Base-by-base conservation (phyloP, 176 grass and related monocot genomes). In the Oryza rufipogon region DNA sequence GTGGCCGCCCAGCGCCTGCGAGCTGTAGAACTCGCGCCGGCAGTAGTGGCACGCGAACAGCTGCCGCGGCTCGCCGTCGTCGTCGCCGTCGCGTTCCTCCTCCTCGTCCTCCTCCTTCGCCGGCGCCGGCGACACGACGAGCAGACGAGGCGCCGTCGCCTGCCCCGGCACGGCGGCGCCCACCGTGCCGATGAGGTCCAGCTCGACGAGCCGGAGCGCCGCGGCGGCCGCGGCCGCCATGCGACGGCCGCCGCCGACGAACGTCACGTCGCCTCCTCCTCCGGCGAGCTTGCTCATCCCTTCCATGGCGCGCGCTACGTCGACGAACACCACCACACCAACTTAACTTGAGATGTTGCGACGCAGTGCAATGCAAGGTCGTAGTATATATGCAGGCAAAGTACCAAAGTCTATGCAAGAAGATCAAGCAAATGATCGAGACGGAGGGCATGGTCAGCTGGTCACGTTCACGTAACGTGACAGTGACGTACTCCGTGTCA, bases 1-100 rank as follows among this genome's bases (percentile, higher is more conserved):
- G 81, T 97, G 95, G 34, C 95, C 95, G 3, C 95, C 95, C 13
- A 97, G 89, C 7, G 95, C 95, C 70, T 97, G 95, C 9, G 92
- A 97, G 89, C 87, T 98, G 75, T 88, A 77, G 83, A 98, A 98
- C 86, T 95, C 68, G 4, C 83, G 82, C 60, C 80, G 77, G 90
- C 90, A 89, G 78, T 84, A 89, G 41, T 68, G 86, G 65, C 90
- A 92, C 54, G 83, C 74, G 73, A 86, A 89, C 73, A 89, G 83
- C 64, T 83, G 90, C 87, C 69, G 45, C 33, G 90, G 90, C 87
- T 89, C 86, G 1, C 12, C 17, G 23, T 47, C 86, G 6, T 4
- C 78, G 9, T 2, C 23, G 9, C 9, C 52, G 6, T 6, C 52
- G 5, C 7, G 16, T 7, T 6, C 38, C 0, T 56, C 13, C 39